phyloP scores from a whole-genome alignment of 495 filamentous ascomycete genomes.

The Podospora pseudopauciseta region DNA sequence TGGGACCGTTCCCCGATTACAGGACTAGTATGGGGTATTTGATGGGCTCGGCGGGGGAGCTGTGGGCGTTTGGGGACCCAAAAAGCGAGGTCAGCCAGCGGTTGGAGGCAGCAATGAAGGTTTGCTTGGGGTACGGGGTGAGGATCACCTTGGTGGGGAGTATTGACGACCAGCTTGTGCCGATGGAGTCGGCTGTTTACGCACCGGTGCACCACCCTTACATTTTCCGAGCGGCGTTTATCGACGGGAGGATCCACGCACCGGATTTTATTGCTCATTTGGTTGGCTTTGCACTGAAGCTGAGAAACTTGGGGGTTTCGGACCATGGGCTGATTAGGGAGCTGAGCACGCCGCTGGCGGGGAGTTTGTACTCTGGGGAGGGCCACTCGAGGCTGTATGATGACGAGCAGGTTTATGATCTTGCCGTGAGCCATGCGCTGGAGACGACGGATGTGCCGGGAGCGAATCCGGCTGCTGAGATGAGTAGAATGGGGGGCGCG shows the following conservation, averaged over 20 bases:
- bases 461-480: slow-evolving; percentile 23
- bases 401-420: slow-evolving; percentile 80
- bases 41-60: slow-evolving; percentile 81
- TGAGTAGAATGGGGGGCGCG: slow-evolving; percentile 35
- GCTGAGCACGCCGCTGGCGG: slow-evolving; percentile 80
- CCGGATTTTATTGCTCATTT: slow-evolving; percentile 91
- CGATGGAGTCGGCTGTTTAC: slow-evolving; percentile 86
- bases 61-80: slow-evolving; percentile 85
- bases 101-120: slow-evolving; percentile 71
- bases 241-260: slow-evolving; percentile 88
- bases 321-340: slow-evolving; percentile 94
- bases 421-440: slow-evolving; percentile 79
- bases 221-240: slow-evolving; percentile 89
- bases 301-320: slow-evolving; percentile 85
- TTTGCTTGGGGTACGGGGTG: slow-evolving; percentile 69
- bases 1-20: slow-evolving; percentile 87
- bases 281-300: slow-evolving; percentile 86
- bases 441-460: slow-evolving; percentile 64
- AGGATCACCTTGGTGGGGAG: slow-evolving; percentile 83
- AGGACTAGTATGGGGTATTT: slow-evolving; percentile 70
- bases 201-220: slow-evolving; percentile 81
- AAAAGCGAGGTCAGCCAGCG: slow-evolving; percentile 76
- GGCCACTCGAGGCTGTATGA: slow-evolving; percentile 93
- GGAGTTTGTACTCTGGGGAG: slow-evolving; percentile 86
- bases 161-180: slow-evolving; percentile 95